These are phyloP conservation scores for Flueggea neowawraea DNA, from an alignment of 441 rosid genomes.

Conservation along the genomic window DNA sequence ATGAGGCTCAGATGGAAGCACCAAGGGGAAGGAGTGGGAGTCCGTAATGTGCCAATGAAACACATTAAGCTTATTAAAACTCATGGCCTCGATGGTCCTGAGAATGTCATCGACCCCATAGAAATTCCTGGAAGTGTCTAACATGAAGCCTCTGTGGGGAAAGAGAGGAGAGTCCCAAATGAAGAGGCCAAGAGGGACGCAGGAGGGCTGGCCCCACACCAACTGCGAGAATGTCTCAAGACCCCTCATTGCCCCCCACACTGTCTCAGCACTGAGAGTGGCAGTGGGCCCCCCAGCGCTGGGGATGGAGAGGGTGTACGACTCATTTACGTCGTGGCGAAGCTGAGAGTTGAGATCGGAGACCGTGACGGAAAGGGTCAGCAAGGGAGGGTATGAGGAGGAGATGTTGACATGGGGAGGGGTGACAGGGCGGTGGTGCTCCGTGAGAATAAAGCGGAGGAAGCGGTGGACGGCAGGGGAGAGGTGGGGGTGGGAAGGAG, in stretches of 20 bases:
- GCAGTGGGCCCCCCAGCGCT: slow-evolving; percentile 19
- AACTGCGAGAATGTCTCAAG: slow-evolving; percentile 86
- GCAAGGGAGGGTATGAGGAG: slow-evolving; percentile 29
- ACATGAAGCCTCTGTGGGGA: slow-evolving; percentile 58
- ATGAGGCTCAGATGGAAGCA: slow-evolving; percentile 70
- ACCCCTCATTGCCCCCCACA: slow-evolving; percentile 91
- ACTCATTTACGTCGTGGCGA: slow-evolving; percentile 65
- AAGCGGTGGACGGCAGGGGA: slow-evolving; percentile 50
- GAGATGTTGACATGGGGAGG: slow-evolving; percentile 32
- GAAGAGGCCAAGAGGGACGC: slow-evolving; percentile 40
- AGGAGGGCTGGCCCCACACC: slow-evolving; percentile 54
- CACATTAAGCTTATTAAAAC: slow-evolving; percentile 79
- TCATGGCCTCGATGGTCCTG: slow-evolving; percentile 67
- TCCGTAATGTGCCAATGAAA: slow-evolving; percentile 93
- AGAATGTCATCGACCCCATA: slow-evolving; percentile 62
- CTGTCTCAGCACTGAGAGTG: slow-evolving; percentile 43
- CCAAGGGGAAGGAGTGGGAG: slow-evolving; percentile 81
- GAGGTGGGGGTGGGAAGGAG: slow-evolving; percentile 47
- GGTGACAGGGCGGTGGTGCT: slow-evolving; percentile 51
- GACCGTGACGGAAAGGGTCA: slow-evolving; percentile 36
- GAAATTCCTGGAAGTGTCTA: slow-evolving; percentile 85
- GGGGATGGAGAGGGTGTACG: slow-evolving; percentile 59
- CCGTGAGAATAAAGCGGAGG: slow-evolving; percentile 36
- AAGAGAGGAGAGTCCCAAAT: slow-evolving; percentile 60
- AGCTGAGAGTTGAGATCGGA: slow-evolving; percentile 47